Conservation (phyloP, 2,329 filamentous ascomycete species). For the Myriosclerotinia curreyana region DNA sequence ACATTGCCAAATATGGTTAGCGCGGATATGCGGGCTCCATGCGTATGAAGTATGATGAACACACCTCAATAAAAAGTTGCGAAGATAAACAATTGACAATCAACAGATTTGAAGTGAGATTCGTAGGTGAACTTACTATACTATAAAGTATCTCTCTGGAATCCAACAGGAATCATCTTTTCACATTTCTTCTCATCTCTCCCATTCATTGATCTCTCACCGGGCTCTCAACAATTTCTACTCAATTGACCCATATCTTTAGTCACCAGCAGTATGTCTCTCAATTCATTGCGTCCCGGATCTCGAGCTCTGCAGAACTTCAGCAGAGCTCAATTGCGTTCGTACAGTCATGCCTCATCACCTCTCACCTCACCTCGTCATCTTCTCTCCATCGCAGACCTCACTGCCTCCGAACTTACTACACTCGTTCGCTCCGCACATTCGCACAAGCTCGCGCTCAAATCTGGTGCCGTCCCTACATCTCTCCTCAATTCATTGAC, state of each 20-base stretch:
- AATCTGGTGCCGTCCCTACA: conserved; percentile 60
- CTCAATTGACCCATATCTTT: conserved; percentile 9
- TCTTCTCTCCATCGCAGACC: conserved; percentile 85
- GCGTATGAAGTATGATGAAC: too few species aligned
- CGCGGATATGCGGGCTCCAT: not conserved
- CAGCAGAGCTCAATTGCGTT: conserved; percentile 28
- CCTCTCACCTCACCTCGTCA: conserved; percentile 60
- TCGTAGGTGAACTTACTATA: conserved; percentile 10
- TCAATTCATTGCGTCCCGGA: conserved; percentile 9
- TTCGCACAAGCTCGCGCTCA: conserved; percentile 72
- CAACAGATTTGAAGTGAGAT: conserved; percentile 8
- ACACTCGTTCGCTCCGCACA: conserved; percentile 80
- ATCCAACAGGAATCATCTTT: not conserved
- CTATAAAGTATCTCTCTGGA: not conserved
- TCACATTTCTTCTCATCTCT: not conserved
- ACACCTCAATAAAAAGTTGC: conserved; percentile 5
- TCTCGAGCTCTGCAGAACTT: conserved; percentile 29
- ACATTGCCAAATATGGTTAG: not conserved
- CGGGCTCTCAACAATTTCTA: conserved; percentile 1
- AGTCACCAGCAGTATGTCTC: conserved; percentile 20
- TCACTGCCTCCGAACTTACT: conserved; percentile 75
- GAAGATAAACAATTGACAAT: conserved; percentile 2
- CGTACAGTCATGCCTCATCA: conserved; percentile 30
- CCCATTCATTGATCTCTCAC: not conserved
- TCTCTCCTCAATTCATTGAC: conserved; percentile 60